Conservation (phyloP, 2,329 filamentous ascomycete species). For the Escovopsis sp. region DNA sequence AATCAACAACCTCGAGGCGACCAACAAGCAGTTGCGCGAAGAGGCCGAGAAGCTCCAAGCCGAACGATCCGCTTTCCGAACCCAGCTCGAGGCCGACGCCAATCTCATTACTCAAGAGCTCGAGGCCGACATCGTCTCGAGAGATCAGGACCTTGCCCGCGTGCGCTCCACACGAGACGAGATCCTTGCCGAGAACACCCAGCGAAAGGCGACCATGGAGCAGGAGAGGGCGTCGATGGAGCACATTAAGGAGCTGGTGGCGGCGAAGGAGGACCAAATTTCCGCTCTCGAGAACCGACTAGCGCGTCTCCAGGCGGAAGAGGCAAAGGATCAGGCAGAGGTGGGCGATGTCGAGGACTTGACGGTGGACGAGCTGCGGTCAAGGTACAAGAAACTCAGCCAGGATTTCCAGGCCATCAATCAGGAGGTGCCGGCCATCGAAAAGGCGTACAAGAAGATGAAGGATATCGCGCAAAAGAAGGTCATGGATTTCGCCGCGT, state of each 20-base stretch:
- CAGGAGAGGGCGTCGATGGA: slow-evolving; percentile 55
- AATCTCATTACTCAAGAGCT: slow-evolving; percentile 59
- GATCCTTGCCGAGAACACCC: slow-evolving; percentile 62
- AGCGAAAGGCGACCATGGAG: slow-evolving; percentile 66
- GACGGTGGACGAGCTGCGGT: slow-evolving; percentile 54
- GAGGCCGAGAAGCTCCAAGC: slow-evolving; percentile 74
- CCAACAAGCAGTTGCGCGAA: slow-evolving; percentile 70
- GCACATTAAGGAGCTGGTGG: slow-evolving; percentile 66
- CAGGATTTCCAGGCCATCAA: slow-evolving; percentile 73
- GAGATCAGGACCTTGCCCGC: slow-evolving; percentile 73
- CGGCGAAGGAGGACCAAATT: slow-evolving; percentile 69
- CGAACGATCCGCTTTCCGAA: slow-evolving; percentile 70
- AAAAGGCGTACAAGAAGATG: slow-evolving; percentile 80
- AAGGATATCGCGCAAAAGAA: slow-evolving; percentile 77
- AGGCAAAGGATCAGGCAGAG: slow-evolving; percentile 31
- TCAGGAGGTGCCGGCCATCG: slow-evolving; percentile 76
- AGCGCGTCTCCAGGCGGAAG: slow-evolving; percentile 45
- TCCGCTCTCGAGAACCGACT: slow-evolving; percentile 69
- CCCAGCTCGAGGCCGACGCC: slow-evolving; percentile 67
- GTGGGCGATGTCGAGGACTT: slow-evolving; percentile 39
- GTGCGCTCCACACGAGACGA: slow-evolving; percentile 79
- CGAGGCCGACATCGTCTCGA: slow-evolving; percentile 65
- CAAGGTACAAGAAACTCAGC: slow-evolving; percentile 60
- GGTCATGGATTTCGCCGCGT: slow-evolving; percentile 55
- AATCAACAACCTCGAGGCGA: slow-evolving; percentile 81